A percentile compares a stretch with the other conserved stretches of the same genome.
Evolutionary conservation across 805 yeast species (phyloP).

Genomic region (Candida orba): DNA sequence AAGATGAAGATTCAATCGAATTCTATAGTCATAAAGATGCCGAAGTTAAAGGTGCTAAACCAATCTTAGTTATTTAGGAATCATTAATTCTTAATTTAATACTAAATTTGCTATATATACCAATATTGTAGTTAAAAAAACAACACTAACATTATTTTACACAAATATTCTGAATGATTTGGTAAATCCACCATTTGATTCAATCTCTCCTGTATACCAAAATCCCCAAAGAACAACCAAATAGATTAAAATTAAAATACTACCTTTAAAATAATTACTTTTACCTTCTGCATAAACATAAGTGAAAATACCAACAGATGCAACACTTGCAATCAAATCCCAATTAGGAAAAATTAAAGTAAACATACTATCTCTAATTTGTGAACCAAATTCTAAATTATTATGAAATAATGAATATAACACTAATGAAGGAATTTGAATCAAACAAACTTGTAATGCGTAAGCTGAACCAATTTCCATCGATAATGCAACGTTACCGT

Average conservation of each 20-base stretch:
- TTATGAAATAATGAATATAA: constrained; percentile 56
- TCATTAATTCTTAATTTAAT: background rate
- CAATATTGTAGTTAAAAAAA: too few relatives aligned
- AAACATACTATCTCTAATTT: constrained; percentile 44
- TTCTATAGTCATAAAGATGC: constrained; percentile 51
- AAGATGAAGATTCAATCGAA: constrained; percentile 71
- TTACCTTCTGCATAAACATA: constrained; percentile 96
- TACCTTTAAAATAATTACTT: constrained; percentile 92
- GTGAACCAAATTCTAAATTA: constrained; percentile 25
- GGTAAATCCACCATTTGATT: constrained; percentile 5
- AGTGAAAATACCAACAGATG: constrained; percentile 83
- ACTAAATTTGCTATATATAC: too few relatives aligned
- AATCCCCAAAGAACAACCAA: constrained; percentile 74
- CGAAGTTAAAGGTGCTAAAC: constrained; percentile 22
- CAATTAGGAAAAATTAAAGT: constrained; percentile 89
- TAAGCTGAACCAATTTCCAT: constrained; percentile 99
- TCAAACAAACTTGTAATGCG: constrained; percentile 88
- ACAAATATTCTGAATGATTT: background rate
- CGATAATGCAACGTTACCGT: constrained; percentile 92
- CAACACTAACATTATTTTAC: too few relatives aligned
- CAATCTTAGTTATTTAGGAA: constrained; percentile 21
- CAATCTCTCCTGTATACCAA: constrained; percentile 43
- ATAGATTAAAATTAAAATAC: constrained; percentile 75
- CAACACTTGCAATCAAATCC: constrained; percentile 83
- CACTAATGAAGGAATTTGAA: constrained; percentile 89